These are phyloP conservation scores for Pythium biforme DNA, from an alignment of 352 stramenopile genomes.

Conservation along the genomic window DNA sequence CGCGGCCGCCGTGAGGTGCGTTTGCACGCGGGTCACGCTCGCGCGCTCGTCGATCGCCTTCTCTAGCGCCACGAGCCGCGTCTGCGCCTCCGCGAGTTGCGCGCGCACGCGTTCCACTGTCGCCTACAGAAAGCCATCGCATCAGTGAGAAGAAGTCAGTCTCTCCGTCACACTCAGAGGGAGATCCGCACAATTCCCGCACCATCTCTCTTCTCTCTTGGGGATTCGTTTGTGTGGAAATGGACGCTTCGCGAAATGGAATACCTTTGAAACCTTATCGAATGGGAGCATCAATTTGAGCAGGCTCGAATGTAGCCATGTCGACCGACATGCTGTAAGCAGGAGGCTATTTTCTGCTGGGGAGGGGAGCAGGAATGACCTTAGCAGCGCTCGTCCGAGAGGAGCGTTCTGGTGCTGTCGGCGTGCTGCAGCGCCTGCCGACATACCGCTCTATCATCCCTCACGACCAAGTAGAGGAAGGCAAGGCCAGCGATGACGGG, in stretches of 20 bases:
- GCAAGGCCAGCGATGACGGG: constrained; percentile 32
- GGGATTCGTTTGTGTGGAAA: constrained; percentile 3
- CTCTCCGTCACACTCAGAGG: too few relatives aligned
- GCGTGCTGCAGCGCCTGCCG: neutral
- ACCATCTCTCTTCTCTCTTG: neutral
- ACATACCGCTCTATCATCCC: neutral
- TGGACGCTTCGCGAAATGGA: neutral
- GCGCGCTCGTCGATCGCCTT: constrained; percentile 47
- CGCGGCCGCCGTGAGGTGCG: constrained; percentile 41
- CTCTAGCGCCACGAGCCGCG: constrained; percentile 46
- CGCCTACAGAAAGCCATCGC: neutral
- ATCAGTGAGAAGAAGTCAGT: neutral
- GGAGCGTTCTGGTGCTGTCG: neutral
- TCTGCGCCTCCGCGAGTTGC: constrained; percentile 28
- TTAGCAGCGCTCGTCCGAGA: too few relatives aligned
- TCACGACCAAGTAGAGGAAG: neutral
- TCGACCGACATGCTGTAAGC: too few relatives aligned
- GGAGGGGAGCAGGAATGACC: too few relatives aligned
- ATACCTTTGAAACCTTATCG: neutral
- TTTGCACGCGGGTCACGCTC: constrained; percentile 45
- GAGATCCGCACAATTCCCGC: neutral
- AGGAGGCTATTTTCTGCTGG: neutral
- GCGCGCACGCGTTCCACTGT: constrained; percentile 35
- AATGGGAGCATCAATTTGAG: neutral
- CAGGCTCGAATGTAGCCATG: constrained; percentile 3